Conservation (phyloP, 768 basidiomycete species). For the Mrakia blollopis region DNA sequence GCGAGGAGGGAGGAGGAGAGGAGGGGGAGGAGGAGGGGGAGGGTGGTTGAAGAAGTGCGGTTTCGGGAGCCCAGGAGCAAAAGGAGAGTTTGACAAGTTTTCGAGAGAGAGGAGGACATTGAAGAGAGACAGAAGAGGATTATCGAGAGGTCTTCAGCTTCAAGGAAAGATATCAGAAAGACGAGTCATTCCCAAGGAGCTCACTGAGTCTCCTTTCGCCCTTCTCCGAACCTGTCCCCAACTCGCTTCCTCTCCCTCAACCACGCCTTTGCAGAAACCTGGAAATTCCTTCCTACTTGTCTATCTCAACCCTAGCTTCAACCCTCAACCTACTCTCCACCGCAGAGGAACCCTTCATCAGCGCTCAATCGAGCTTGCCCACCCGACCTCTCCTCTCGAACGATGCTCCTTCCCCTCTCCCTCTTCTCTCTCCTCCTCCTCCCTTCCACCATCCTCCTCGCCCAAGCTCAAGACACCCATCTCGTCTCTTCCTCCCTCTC, state of each 20-base stretch:
- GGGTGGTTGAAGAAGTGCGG: not conserved
- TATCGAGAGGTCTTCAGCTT: not conserved
- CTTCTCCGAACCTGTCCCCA: no score
- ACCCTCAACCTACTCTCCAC: not conserved
- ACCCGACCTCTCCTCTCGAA: not conserved
- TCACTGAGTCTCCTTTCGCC: no score
- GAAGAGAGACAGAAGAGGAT: not conserved
- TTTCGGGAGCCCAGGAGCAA: not conserved
- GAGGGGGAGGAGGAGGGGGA: not conserved
- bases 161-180: not conserved
- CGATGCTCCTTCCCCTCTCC: not conserved
- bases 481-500: not conserved
- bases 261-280: no score
- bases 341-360: not conserved
- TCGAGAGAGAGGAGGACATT: not conserved
- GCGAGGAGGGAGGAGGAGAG: not conserved
- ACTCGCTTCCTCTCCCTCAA: no score
- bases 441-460: not conserved
- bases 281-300: no score
- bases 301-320: no score
- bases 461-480: slow-evolving; percentile 5
- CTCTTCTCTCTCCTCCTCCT: not conserved
- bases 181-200: not conserved
- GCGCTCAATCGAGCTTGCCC: not conserved
- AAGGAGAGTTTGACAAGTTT: not conserved